A percentile compares a stretch with the other conserved stretches of the same genome.
Evolutionary conservation across 345 rosid genomes (phyloP).

Genomic region (Rhizophora apiculata): DNA sequence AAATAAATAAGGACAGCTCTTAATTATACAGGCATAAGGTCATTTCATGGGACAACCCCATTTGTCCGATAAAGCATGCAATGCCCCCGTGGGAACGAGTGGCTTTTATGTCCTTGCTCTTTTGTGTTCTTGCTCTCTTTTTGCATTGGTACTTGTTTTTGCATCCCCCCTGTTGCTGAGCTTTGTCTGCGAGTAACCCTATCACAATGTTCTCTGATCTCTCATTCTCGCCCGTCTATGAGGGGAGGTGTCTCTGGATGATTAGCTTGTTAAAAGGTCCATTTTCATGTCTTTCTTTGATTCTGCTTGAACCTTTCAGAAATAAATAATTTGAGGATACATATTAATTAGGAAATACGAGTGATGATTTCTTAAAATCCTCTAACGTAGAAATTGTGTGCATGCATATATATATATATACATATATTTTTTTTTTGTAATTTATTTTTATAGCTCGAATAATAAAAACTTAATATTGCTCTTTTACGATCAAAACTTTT

Average conservation of each 20-base stretch:
- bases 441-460: too few species aligned
- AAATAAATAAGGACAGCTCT: slow-evolving; percentile 15
- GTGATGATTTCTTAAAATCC: too few species aligned
- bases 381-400: too few species aligned
- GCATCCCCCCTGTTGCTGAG: slow-evolving; percentile 4
- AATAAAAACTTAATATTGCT: too few species aligned
- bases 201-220: neutral
- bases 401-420: too few species aligned
- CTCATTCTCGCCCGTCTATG: slow-evolving; percentile 24
- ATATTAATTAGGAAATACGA: too few species aligned
- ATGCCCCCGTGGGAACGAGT: slow-evolving; percentile 2
- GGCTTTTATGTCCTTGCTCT: neutral
- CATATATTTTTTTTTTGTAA: neutral
- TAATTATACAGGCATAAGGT: slow-evolving; percentile 18
- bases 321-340: neutral
- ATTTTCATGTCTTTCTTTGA: neutral
- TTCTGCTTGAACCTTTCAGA: slow-evolving; percentile 10
- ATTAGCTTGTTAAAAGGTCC: neutral
- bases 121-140: neutral
- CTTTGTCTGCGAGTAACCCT: slow-evolving; percentile 4
- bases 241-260: slow-evolving; percentile 23
- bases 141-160: slow-evolving; percentile 34
- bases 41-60: slow-evolving; percentile 49
- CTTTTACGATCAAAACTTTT: too few species aligned
- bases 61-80: slow-evolving; percentile 35